These are phyloP conservation scores for Brassica nigra DNA, from an alignment of 345 rosid genomes.

Conservation along the genomic window DNA sequence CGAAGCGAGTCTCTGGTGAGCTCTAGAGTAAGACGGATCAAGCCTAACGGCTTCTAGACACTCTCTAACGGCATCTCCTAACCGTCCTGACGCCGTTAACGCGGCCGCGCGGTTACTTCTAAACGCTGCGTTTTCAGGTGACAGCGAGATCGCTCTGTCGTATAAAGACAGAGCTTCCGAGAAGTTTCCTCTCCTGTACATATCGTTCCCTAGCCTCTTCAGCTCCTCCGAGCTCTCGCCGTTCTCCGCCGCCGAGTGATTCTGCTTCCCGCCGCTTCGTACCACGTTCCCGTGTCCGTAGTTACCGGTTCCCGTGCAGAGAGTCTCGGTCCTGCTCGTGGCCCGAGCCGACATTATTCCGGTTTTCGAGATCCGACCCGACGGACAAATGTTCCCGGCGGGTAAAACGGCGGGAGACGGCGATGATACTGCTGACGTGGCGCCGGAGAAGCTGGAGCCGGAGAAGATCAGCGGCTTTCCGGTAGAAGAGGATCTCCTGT, in stretches of 20 bases:
- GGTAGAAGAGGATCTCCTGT: constrained; percentile 79
- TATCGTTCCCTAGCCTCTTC: constrained; percentile 77
- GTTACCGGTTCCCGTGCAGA: constrained; percentile 77
- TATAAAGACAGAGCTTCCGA: constrained; percentile 72
- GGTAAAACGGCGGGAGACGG: constrained; percentile 55
- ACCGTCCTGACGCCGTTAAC: constrained; percentile 65
- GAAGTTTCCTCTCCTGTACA: constrained; percentile 72
- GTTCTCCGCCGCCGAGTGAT: constrained; percentile 41
- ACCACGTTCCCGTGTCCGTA: constrained; percentile 93
- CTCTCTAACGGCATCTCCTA: constrained; percentile 79
- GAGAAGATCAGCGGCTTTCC: constrained; percentile 75
- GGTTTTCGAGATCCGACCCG: constrained; percentile 82
- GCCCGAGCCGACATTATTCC: constrained; percentile 52
- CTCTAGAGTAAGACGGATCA: constrained; percentile 73
- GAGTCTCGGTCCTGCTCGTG: constrained; percentile 54
- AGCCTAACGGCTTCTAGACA: constrained; percentile 85
- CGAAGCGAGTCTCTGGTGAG: constrained; percentile 79
- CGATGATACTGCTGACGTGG: constrained; percentile 42
- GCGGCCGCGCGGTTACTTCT: constrained; percentile 89
- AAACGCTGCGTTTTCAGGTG: constrained; percentile 74
- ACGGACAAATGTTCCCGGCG: constrained; percentile 87
- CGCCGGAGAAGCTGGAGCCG: constrained; percentile 51
- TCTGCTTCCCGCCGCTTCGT: constrained; percentile 45
- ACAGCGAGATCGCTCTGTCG: constrained; percentile 74
- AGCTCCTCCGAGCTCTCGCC: constrained; percentile 69